Percentiles rank a stretch among this genome's conserved stretches.
These are phyloP conservation scores for Axilococcus clingmanii DNA, from an alignment of 139 green algal genomes.

Conservation along the genomic window DNA sequence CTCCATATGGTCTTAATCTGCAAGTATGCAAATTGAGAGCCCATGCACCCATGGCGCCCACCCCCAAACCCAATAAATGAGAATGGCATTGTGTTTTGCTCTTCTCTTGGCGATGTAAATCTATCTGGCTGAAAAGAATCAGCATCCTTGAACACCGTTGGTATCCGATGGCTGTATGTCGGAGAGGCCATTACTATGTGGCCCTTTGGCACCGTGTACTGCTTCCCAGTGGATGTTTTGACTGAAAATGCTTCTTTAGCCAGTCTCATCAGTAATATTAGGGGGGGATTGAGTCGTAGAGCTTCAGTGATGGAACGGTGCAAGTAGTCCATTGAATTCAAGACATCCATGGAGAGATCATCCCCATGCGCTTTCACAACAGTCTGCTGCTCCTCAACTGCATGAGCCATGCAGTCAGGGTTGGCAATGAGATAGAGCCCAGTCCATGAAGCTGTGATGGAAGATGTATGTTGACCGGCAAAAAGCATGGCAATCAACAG, in stretches of 20 bases:
- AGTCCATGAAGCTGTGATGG: constrained; percentile 90
- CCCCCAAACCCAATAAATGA: constrained; percentile 92
- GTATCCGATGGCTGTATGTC: constrained; percentile 77
- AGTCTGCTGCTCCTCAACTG: constrained; percentile 63
- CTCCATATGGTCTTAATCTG: constrained; percentile 97
- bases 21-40: constrained; percentile 79
- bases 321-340: constrained; percentile 83
- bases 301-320: constrained; percentile 73
- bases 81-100: constrained; percentile 75
- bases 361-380: constrained; percentile 63
- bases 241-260: constrained; percentile 77
- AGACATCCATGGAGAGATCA: constrained; percentile 66
- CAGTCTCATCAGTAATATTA: constrained; percentile 93
- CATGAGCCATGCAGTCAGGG: constrained; percentile 16
- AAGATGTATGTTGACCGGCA: constrained; percentile 94
- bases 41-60: constrained; percentile 95
- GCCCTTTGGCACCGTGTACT: constrained; percentile 78
- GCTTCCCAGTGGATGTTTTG: constrained; percentile 61
- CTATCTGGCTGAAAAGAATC: constrained; percentile 76
- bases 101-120: constrained; percentile 61
- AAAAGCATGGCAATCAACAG: constrained; percentile 97
- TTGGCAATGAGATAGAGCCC: constrained; percentile 59
- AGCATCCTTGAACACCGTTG: constrained; percentile 63
- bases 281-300: constrained; percentile 88
- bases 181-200: constrained; percentile 80